Evolutionary conservation across 179 eudicot species (phyloP), one percentile per base, ranked within the genome.

Genomic region (Carnegiea gigantea): DNA sequence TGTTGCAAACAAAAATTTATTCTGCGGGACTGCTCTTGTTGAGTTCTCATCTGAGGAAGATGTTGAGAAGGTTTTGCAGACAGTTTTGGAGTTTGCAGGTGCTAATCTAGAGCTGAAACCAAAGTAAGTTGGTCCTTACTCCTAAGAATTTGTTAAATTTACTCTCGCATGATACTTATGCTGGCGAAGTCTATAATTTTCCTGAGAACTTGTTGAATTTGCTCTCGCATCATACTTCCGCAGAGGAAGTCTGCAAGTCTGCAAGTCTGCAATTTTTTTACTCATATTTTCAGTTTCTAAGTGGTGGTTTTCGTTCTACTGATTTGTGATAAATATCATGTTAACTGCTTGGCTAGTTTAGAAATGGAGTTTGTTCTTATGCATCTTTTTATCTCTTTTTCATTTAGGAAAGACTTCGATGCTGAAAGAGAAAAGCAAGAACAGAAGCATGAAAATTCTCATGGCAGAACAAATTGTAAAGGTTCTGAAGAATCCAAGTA

Each of bases 21-120:
- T 96, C 79, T 93, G 93, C 84, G 99, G 99, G 49, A 96, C 95
- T 77, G 99, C 99, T 77, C 83, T 96, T 73, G 65, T 96, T 81
- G 99, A 96, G 88, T 93, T 93, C 78, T 95, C 98, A 48, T 74
- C 90, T 1, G 99, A 95, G 85, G 99, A 97, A 85, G 97, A 91
- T 82, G 93, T 86, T 23, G 87, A 86, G 75, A 91, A 87, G 33
- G 70, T 95, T 79, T 82, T 97, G 91, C 85, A 89, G 83, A 91
- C 90, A 86, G 89, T 80, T 46, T 82, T 97, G 90, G 85, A 77
- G 57, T 93, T 88, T 86, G 91, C 91, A 51, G 97, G 98, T 60
- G 92, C 82, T 79, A 90, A 89, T 80, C 85, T 97, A 65, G 95
- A 92, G 85, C 88, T 97, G 68, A 91, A 85, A 78, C 91, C 95